Evolutionary conservation across 345 rosid genomes (phyloP), one percentile per base, ranked within the genome.

Genomic region (Moricandia arvensis): DNA sequence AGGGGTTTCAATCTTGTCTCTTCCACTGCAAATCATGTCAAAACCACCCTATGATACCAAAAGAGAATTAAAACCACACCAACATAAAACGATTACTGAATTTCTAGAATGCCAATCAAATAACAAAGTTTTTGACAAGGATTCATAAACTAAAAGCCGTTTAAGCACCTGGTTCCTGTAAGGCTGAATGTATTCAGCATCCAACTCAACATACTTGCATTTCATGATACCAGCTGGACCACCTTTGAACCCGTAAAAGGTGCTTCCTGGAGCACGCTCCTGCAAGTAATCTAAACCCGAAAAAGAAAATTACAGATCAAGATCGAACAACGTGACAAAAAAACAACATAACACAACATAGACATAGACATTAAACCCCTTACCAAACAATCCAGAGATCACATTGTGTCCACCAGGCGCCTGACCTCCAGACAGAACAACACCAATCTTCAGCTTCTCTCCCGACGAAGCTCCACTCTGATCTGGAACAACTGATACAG

Each of bases 211-310:
- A 49, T 90, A 93, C 57, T 93, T 96, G 87, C 99, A 83, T 75
- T 96, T 96, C 99, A 93, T 93, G 82, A 93, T 89, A 53, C 99
- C 99, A 68, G 99, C 98, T 69, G 99, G 99, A 75, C 99, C 99
- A 1, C 99, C 99, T 72, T 85, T 88, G 79, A 93, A 96, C 11
- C 99, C 99, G 43, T 93, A 93, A 75, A 93, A 34, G 2, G 82
- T 78, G 75, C 98, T 96, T 6, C 97, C 97, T 75, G 89, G 89
- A 0, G 82, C 91, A 16, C 81, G 91, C 68, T 88, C 90, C 80
- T 96, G 97, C 90, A 96, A 77, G 85, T 93, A 96, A 86, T 96
- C 99, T 95, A 78, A 66, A 31, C 2, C 47, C 51, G 18, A 35
- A 69, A 33, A 71, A 33, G n/a, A 66, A 45, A 75, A 49, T 12